Evolutionary conservation across 257 asterid genomes (phyloP).

Genomic region (Phtheirospermum japonicum): DNA sequence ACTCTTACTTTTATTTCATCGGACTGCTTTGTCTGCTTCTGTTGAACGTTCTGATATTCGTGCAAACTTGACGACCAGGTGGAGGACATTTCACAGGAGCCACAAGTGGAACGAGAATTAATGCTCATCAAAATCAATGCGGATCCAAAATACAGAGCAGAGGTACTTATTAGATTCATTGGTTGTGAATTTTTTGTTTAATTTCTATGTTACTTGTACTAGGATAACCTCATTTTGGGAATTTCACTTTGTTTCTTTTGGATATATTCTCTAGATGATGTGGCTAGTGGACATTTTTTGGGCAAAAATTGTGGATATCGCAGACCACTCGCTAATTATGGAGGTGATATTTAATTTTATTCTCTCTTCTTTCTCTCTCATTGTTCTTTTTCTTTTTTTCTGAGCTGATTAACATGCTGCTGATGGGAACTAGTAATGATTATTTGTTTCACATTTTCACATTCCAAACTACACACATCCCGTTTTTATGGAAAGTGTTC

Average conservation of each 20-base stretch:
- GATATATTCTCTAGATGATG: constrained; percentile 60
- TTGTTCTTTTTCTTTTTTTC: constrained; percentile 13
- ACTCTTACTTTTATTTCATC: constrained; percentile 8
- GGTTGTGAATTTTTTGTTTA: background rate
- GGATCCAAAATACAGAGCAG: constrained; percentile 68
- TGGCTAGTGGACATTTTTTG: constrained; percentile 94
- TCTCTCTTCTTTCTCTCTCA: background rate
- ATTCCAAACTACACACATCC: no score
- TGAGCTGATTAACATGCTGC: constrained; percentile 3
- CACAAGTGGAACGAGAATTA: constrained; percentile 95
- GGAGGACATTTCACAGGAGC: constrained; percentile 83
- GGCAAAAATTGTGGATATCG: constrained; percentile 92
- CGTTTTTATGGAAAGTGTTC: no score
- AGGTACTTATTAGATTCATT: constrained; percentile 44
- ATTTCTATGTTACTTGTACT: constrained; percentile 1
- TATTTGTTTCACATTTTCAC: constrained; percentile 1
- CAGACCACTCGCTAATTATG: constrained; percentile 82
- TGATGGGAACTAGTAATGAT: background rate
- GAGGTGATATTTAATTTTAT: constrained; percentile 55
- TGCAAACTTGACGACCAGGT: constrained; percentile 49
- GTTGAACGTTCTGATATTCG: constrained; percentile 21
- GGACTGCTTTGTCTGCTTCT: constrained; percentile 9
- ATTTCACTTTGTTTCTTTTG: constrained; percentile 13
- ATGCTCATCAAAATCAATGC: constrained; percentile 93
- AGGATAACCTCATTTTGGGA: constrained; percentile 12